Base-by-base conservation (phyloP, 2,329 filamentous ascomycete genomes). In the Dothideomycetes sp. region DNA sequence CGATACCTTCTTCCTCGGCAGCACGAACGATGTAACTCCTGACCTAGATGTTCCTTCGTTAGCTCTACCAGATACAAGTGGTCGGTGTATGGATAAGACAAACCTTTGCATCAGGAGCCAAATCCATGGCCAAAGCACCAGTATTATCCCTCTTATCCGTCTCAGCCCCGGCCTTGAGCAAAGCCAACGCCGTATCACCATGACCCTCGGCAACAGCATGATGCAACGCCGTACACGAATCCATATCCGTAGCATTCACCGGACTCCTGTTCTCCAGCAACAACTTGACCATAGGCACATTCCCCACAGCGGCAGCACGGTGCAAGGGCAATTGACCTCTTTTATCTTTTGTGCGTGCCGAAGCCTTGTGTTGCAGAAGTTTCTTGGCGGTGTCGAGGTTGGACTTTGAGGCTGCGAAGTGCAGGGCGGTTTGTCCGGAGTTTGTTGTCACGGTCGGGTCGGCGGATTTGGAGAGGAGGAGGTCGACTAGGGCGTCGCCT, bases 241-340 rank as follows among this genome's bases (percentile, higher is more conserved):
- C 78, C 24, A 70, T 68, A 64, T 98, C 91, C 2, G 82, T 80
- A 2, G 86, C 80, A 60, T 94, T 85, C 17, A 96, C 57, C 0
- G 89, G 88, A 49, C 85, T 94, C 48, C 71, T 73, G 49, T 84
- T 75, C 53, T 84, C 76, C 12, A 95, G 65, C 11, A 98, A 66
- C 25, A 94, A 64, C 52, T 79, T 82, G 33, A 94, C 71, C 66
- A 98, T 86, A 4, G 89, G 87, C n/a, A 82, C 75, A 4, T 82
- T 89, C 5, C 93, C 93, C 3, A 87, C 77, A 3, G 91, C 89
- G 0, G 91, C 89, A 3, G 91, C 91, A 13, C 91, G 78, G 62
- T 98, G 93, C 18, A 98, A 73, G 5, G 93, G 75, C 43, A 95
- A 78, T 58, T 95, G 89, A n/a, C 85, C 84, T 20, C 87, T 76